phyloP scores from a whole-genome alignment of 345 rosid species.

The Citrus inodora region DNA sequence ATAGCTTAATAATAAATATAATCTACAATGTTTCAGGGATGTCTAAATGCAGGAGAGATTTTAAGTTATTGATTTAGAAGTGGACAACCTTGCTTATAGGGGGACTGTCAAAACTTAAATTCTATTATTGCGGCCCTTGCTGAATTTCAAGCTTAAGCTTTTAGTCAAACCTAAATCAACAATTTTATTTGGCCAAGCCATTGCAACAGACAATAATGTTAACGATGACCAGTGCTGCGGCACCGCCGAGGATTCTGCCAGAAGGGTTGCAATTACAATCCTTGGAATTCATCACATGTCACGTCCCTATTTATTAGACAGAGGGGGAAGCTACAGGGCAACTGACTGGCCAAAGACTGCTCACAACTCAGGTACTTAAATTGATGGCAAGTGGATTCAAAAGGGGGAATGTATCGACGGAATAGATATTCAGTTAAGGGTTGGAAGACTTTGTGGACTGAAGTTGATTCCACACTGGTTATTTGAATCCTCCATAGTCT shows the following conservation, averaged over 20 bases:
- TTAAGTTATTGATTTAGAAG: too few relatives aligned
- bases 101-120: too few relatives aligned
- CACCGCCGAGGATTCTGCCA: neutral
- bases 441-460: too few relatives aligned
- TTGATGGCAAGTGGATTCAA: neutral
- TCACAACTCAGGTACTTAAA: neutral
- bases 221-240: neutral
- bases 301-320: neutral
- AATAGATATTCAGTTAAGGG: neutral
- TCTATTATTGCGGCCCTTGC: too few relatives aligned
- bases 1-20: too few relatives aligned
- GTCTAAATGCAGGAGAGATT: too few relatives aligned
- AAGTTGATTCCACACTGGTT: neutral
- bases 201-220: neutral
- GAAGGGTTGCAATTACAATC: neutral
- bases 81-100: too few relatives aligned
- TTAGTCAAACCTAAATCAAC: too few relatives aligned
- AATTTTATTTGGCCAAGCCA: neutral
- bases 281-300: neutral
- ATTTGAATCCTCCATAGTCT: too few relatives aligned
- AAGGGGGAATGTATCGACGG: neutral
- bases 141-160: too few relatives aligned
- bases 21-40: too few relatives aligned
- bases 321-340: neutral
- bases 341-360: neutral